phyloP scores from a whole-genome alignment of 345 rosid genomes.

The Odontarrhena argentea region DNA sequence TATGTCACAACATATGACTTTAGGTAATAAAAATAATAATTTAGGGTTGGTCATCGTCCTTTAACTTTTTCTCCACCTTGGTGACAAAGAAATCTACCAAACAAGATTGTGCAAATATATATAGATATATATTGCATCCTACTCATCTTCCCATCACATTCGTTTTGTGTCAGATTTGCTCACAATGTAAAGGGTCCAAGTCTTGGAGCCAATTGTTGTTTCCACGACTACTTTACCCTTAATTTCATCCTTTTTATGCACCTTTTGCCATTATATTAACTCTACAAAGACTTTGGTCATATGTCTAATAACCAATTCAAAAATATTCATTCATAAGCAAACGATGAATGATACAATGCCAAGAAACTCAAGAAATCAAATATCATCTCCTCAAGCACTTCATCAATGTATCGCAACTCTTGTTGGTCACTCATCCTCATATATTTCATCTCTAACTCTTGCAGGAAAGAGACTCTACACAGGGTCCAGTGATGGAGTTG shows the following conservation, averaged over 20 bases:
- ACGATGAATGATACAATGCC: conserved; percentile 33
- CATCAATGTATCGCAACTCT: conserved; percentile 66
- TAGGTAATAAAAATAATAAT: conserved; percentile 13
- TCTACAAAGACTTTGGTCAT: conserved; percentile 14
- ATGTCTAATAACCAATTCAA: conserved; percentile 17
- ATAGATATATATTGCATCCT: conserved; percentile 25
- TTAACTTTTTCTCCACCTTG: conserved; percentile 30
- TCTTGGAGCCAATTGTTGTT: conserved; percentile 34
- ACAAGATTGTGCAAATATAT: conserved; percentile 22
- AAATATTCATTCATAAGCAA: conserved; percentile 22
- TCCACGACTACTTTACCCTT: conserved; percentile 37
- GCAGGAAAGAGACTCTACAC: conserved; percentile 66
- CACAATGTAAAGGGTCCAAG: conserved; percentile 24
- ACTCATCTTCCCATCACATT: conserved; percentile 36
- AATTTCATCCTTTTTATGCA: conserved; percentile 16
- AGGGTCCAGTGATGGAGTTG: conserved; percentile 67
- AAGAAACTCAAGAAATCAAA: conserved; percentile 13
- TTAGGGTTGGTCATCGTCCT: conserved; percentile 14
- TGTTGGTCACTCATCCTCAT: conserved; percentile 56
- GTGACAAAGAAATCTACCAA: conserved; percentile 37
- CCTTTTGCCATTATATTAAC: conserved; percentile 15
- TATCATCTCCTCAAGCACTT: conserved; percentile 23
- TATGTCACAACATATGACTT: conserved; percentile 1
- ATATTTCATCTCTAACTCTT: conserved; percentile 64
- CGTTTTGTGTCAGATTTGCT: conserved; percentile 28